A percentile compares a stretch with the other conserved stretches of the same genome.
Evolutionary conservation across 208 protist genomes (phyloP).

Genomic region (Trypanosoma mega): DNA sequence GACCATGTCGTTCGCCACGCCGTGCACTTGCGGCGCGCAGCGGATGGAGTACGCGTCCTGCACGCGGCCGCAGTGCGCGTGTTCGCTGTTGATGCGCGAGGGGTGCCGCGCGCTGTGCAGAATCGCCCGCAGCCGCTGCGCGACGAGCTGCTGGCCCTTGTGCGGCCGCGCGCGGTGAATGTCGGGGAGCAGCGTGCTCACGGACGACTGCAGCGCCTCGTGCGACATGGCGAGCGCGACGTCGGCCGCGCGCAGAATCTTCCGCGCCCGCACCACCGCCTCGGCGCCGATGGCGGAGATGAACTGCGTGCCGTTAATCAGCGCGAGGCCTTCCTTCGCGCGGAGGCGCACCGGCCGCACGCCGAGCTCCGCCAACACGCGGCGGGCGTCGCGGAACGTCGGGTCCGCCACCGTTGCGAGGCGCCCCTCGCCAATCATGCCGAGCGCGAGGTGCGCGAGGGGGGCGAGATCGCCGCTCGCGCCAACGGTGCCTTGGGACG

Average conservation of each 20-base stretch:
- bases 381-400: conserved; percentile 21
- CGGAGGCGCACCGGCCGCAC: conserved; percentile 54
- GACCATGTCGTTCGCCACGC: conserved; percentile 66
- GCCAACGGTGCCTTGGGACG: conserved; percentile 70
- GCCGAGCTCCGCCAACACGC: conserved; percentile 41
- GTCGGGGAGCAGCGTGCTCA: conserved; percentile 44
- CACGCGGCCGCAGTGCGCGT: conserved; percentile 62
- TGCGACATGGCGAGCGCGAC: conserved; percentile 73
- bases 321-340: conserved; percentile 82
- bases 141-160: conserved; percentile 42
- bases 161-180: conserved; percentile 34
- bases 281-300: conserved; percentile 72
- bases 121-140: conserved; percentile 32
- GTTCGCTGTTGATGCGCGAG: conserved; percentile 58
- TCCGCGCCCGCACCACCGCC: conserved; percentile 43
- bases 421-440: conserved; percentile 44
- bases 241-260: conserved; percentile 32
- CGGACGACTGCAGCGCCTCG: conserved; percentile 70
- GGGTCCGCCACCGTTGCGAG: conserved; percentile 45
- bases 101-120: conserved; percentile 27
- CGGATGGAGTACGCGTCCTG: conserved; percentile 90
- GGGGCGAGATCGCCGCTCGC: conserved; percentile 90
- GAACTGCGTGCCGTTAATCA: conserved; percentile 93
- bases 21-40: conserved; percentile 90
- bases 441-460: conserved; percentile 84